phyloP scores from a whole-genome alignment of 2,329 filamentous ascomycete genomes.

The Alternaria tenuissima region DNA sequence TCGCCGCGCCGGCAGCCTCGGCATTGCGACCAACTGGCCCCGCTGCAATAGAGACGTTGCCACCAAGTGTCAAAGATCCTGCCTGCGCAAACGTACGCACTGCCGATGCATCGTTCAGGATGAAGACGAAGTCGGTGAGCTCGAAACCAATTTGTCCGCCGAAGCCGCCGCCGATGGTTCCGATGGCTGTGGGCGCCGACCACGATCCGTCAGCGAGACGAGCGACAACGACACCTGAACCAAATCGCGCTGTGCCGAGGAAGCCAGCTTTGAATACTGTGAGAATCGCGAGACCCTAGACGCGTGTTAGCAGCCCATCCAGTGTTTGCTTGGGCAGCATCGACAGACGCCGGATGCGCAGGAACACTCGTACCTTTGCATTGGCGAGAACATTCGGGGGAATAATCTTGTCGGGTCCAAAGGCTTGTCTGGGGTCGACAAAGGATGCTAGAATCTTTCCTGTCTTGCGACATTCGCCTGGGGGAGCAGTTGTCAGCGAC shows the following conservation, averaged over 20 bases:
- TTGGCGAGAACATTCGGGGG: constrained; percentile 87
- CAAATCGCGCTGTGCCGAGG: constrained; percentile 81
- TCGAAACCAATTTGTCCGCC: constrained; percentile 89
- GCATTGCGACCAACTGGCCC: constrained; percentile 94
- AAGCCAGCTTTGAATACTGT: constrained; percentile 89
- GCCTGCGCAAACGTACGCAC: constrained; percentile 94
- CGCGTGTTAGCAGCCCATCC: constrained; percentile 11
- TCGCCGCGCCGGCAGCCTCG: constrained; percentile 93
- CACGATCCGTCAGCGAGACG: constrained; percentile 78
- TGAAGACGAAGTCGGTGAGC: constrained; percentile 95
- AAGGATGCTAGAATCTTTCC: constrained; percentile 95
- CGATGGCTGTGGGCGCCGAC: constrained; percentile 84
- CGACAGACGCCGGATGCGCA: constrained; percentile 8
- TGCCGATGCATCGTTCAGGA: constrained; percentile 88
- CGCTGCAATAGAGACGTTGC: constrained; percentile 94
- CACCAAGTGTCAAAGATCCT: constrained; percentile 89
- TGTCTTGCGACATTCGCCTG: constrained; percentile 97
- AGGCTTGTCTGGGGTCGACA: constrained; percentile 89
- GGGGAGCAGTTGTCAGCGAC: constrained; percentile 44
- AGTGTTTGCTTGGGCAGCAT: constrained; percentile 7
- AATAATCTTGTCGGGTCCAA: constrained; percentile 97
- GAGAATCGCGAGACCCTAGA: constrained; percentile 78
- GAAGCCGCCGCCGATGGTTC: constrained; percentile 81
- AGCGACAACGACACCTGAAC: constrained; percentile 82
- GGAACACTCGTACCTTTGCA: constrained; percentile 74